Conservation (phyloP, 176 grass and related monocot genomes). For the Neostapfia colusana region DNA sequence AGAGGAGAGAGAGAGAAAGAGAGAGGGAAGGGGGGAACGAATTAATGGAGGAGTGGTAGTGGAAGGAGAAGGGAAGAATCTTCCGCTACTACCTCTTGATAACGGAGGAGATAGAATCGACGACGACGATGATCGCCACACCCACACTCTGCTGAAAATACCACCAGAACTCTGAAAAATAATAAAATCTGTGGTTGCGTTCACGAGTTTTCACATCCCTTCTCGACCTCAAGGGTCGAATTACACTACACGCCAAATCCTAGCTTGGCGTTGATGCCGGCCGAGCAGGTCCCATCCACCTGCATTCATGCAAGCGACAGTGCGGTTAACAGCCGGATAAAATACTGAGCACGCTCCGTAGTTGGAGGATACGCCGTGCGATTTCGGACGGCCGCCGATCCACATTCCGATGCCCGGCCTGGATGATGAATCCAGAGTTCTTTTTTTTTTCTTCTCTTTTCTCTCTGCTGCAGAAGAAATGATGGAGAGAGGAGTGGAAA, state of each 20-base stretch:
- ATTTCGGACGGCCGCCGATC: conserved; percentile 38
- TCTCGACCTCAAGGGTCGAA: background rate
- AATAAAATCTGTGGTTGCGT: background rate
- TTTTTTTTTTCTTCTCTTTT: background rate
- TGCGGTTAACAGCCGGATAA: conserved; percentile 9
- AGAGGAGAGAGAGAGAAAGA: background rate
- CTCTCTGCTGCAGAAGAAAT: too few relatives aligned
- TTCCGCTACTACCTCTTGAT: too few relatives aligned
- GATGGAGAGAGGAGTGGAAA: conserved; percentile 22
- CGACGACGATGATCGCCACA: too few relatives aligned
- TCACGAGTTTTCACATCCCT: conserved; percentile 7
- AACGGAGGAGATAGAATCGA: too few relatives aligned
- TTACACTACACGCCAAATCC: too few relatives aligned
- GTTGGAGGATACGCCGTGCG: conserved; percentile 42
- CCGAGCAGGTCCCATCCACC: background rate
- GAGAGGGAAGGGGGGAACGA: background rate
- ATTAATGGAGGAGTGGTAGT: background rate
- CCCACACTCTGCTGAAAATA: too few relatives aligned
- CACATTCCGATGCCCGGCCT: conserved; percentile 51
- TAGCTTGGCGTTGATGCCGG: too few relatives aligned
- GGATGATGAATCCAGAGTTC: conserved; percentile 1
- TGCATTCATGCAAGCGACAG: conserved; percentile 8
- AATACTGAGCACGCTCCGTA: background rate
- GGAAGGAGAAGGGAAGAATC: background rate
- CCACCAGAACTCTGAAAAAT: too few relatives aligned